These are phyloP conservation scores for Phyllosticta paracitricarpa DNA, from an alignment of 2,329 filamentous ascomycete species.

Conservation along the genomic window DNA sequence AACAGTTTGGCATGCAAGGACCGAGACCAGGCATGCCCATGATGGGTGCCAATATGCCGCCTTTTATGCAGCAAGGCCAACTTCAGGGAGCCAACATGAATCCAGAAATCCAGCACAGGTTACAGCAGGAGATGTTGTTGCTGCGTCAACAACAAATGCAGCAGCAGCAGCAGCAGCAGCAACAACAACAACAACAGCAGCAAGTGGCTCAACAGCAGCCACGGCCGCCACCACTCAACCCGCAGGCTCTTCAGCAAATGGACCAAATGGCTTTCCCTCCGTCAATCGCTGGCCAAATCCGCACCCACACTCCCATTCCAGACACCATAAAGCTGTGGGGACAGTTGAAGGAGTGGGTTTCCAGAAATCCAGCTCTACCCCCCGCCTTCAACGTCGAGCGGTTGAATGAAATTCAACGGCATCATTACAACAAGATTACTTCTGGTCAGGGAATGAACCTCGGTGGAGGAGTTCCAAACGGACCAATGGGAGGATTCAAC, in stretches of 20 bases:
- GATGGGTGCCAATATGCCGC: slow-evolving; percentile 18
- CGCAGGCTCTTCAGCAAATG: slow-evolving; percentile 24
- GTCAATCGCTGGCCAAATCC: slow-evolving; percentile 17
- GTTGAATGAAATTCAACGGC: slow-evolving; percentile 27
- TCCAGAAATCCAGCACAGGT: neutral
- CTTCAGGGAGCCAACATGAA: neutral
- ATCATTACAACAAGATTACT: slow-evolving; percentile 35
- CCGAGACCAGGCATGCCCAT: slow-evolving; percentile 20
- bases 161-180: slow-evolving; percentile 13
- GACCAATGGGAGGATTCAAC: neutral
- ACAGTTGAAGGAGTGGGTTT: slow-evolving; percentile 44
- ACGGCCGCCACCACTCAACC: slow-evolving; percentile 14
- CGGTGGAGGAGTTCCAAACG: slow-evolving; percentile 1
- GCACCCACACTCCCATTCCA: slow-evolving; percentile 29
- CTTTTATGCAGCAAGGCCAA: slow-evolving; percentile 22
- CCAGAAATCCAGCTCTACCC: slow-evolving; percentile 31
- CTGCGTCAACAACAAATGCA: slow-evolving; percentile 21
- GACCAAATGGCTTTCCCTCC: slow-evolving; percentile 24
- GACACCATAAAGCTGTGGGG: slow-evolving; percentile 46
- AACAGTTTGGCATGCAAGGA: slow-evolving; percentile 19
- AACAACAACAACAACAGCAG: slow-evolving; percentile 20
- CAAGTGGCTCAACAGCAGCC: slow-evolving; percentile 16
- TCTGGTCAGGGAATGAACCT: slow-evolving; percentile 17
- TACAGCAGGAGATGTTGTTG: slow-evolving; percentile 13
- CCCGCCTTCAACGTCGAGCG: slow-evolving; percentile 20